Evolutionary conservation across 257 asterid species (phyloP).

Genomic region (Rhazya stricta): DNA sequence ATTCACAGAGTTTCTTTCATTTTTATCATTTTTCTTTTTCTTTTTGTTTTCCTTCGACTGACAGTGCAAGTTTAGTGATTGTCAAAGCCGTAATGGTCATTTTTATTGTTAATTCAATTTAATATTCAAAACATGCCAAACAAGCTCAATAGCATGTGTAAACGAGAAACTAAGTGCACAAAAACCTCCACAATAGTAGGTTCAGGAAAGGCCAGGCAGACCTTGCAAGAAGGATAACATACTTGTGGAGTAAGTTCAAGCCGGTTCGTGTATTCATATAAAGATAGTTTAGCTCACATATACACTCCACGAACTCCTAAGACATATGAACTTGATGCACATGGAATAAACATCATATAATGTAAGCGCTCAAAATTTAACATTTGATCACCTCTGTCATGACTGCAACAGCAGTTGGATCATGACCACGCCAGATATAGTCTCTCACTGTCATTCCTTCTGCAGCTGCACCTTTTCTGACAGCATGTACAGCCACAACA

Average conservation of each 20-base stretch:
- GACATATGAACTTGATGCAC: not conserved
- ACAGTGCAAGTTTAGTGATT: too few species aligned
- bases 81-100: not conserved
- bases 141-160: too few species aligned
- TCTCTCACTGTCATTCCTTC: conserved; percentile 96
- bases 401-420: conserved; percentile 96
- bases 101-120: too few species aligned
- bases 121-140: too few species aligned
- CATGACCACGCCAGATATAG: conserved; percentile 97
- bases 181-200: not conserved
- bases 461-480: conserved; percentile 91
- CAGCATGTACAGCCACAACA: conserved; percentile 84
- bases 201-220: not conserved
- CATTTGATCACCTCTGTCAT: conserved; percentile 84
- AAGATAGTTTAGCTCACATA: not conserved
- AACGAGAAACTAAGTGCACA: too few species aligned
- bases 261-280: not conserved
- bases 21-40: too few species aligned
- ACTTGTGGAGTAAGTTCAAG: not conserved
- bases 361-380: conserved; percentile 11
- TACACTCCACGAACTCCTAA: not conserved
- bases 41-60: not conserved
- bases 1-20: too few species aligned
- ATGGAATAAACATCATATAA: not conserved
- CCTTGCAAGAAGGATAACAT: not conserved